A percentile compares a stretch with the other conserved stretches of the same genome.
Evolutionary conservation across 805 yeast species (phyloP).

Genomic region (Saccharomycopsis javanensis): DNA sequence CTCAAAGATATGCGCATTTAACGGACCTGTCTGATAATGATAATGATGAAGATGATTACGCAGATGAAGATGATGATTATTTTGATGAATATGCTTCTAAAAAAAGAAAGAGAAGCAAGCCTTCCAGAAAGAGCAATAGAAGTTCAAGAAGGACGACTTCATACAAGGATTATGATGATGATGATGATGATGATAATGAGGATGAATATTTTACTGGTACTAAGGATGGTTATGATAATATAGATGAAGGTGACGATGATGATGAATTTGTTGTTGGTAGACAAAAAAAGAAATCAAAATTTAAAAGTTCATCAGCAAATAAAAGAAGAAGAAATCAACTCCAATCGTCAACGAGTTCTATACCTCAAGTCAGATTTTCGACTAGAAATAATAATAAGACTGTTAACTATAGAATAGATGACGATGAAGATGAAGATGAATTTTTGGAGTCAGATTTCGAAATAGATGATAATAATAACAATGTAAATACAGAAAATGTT

Average conservation of each 20-base stretch:
- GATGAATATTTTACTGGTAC: constrained; percentile 13
- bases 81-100: constrained; percentile 19
- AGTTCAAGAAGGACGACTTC: constrained; percentile 18
- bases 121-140: constrained; percentile 3
- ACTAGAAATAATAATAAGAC: constrained; percentile 53
- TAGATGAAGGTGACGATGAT: constrained; percentile 23
- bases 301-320: constrained; percentile 24
- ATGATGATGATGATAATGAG: constrained; percentile 24
- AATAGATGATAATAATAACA: constrained; percentile 19
- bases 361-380: constrained; percentile 62
- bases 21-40: constrained; percentile 13
- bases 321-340: constrained; percentile 22
- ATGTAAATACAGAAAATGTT: neutral
- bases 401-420: constrained; percentile 73
- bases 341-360: constrained; percentile 19
- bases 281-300: constrained; percentile 32
- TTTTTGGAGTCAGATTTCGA: constrained; percentile 25
- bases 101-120: constrained; percentile 15
- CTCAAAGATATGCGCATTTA: constrained; percentile 9
- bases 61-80: constrained; percentile 16
- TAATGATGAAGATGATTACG: constrained; percentile 13
- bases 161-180: constrained; percentile 27
- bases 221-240: constrained; percentile 20
- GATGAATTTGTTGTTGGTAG: constrained; percentile 27
- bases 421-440: constrained; percentile 39